Evolutionary conservation across 768 basidiomycete species (phyloP).

Genomic region (Mycena chlorophos): DNA sequence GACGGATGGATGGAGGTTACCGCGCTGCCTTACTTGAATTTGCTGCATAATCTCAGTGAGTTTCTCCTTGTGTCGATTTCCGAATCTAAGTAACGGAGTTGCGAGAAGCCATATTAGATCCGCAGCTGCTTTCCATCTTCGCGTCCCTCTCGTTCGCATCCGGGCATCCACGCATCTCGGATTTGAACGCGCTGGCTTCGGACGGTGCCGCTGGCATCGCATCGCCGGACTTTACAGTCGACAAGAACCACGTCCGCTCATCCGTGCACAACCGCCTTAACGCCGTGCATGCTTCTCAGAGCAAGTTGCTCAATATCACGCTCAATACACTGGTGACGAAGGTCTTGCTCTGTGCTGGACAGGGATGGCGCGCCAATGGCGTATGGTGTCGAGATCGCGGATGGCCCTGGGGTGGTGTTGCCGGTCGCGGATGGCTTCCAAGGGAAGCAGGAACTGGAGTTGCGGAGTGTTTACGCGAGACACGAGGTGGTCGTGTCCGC

Average conservation of each 20-base stretch:
- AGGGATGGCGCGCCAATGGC: slow-evolving; percentile 18
- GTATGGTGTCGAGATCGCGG: slow-evolving; percentile 23
- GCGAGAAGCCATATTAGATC: slow-evolving; percentile 21
- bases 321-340: slow-evolving; percentile 17
- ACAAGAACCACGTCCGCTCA: slow-evolving; percentile 24
- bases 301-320: slow-evolving; percentile 15
- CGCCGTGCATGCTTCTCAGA: slow-evolving; percentile 3
- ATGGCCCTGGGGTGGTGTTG: slow-evolving; percentile 21
- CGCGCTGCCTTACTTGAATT: slow-evolving; percentile 25
- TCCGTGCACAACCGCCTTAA: slow-evolving; percentile 18
- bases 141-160: neutral
- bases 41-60: slow-evolving; percentile 25
- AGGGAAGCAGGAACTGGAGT: slow-evolving; percentile 15
- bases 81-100: neutral
- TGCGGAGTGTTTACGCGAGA: slow-evolving; percentile 17
- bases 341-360: slow-evolving; percentile 18
- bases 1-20: slow-evolving; percentile 33
- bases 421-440: slow-evolving; percentile 22
- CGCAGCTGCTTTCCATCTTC: slow-evolving; percentile 17
- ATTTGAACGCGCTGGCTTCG: slow-evolving; percentile 19
- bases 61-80: neutral
- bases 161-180: slow-evolving; percentile 8
- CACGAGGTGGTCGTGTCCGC: slow-evolving; percentile 25
- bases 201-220: slow-evolving; percentile 20
- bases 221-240: slow-evolving; percentile 27